Base-by-base conservation (phyloP, 495 filamentous ascomycete species). In the Penicillium maclennaniae region DNA sequence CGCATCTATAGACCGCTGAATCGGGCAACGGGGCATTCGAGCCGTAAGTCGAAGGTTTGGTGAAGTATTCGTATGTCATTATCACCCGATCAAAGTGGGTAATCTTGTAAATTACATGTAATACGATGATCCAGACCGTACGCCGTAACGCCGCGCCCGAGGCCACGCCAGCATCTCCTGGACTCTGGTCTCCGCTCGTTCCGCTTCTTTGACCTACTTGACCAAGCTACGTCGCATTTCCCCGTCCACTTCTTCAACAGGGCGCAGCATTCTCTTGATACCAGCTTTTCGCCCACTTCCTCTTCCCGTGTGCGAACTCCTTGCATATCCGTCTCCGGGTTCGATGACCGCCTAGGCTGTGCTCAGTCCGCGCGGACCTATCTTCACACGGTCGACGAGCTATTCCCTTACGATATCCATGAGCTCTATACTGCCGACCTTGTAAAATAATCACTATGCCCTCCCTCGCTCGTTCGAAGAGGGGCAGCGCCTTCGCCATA, bases 161-260 rank as follows among this genome's bases (percentile, higher is more conserved):
- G 61, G 64, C 64, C 63, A 67, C 61, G 63, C 63, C 60, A 61
- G 55, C 58, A 38, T 45, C 15, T 28, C 34, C 9, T 38, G 23
- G 23, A 23, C 2, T 23, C 23, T 12, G 10, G 31, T 2, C 31
- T 34, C 31, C 31, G 31, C 8, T 12, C 10, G 31, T 34, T 40
- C 47, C 53, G 45, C 31, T 47, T 55, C 42, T 44, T 49, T 54
- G 46, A 44, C 39, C 37, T 15, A 16, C 31, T 47, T 31, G 45
- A 49, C 36, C 23, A 27, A 31, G n/a, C 47, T 38, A 14, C 31
- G 5, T 49, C 23, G 64, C 67, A 57, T 43, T 23, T 23, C 23
- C 5, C 5, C 23, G 2, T 23, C 23, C 5, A 23, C 5, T 23
- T 5, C 23, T 23, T 23, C 23, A 23, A 23, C 2, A 23, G 23